Evolutionary conservation across 2,329 filamentous ascomycete genomes (phyloP), one percentile per base, ranked within the genome.

Genomic region (Dothideomycetes sp.): DNA sequence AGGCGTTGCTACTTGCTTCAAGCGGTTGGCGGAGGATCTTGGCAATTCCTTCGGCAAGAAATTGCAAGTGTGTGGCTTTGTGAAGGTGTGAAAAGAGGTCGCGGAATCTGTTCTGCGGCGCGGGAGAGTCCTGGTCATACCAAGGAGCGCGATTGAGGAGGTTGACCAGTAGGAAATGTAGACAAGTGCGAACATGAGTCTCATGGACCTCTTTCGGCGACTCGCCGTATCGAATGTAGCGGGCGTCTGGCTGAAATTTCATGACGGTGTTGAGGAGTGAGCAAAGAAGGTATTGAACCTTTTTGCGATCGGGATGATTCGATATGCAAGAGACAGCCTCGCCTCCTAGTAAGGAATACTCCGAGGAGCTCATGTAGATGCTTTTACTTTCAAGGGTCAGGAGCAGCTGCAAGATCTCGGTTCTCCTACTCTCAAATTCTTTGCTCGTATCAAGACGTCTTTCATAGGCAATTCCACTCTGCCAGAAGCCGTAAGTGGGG

Each of bases 391-490:
- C 78, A 46, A 98, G 63, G 0, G 87, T 87, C 48, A 98, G 69
- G 31, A 98, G 72, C 42, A 98, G 68, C 16, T 89, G 77, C 52
- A 96, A 62, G 19, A 95, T 81, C 62, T 98, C 91, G 48, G 83
- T 87, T 43, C 91, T 77, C 60, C 95, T 95, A 64, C 74, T 93
- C 64, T 98, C 91, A 43, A 85, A 81, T 52, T 96, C 88, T 59
- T 86, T 94, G 38, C 81, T 95, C 3, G 87, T 89, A 8, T 81
- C 81, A 50, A 93, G 79, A 4, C 87, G 77, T 12, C 83, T 84
- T 59, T 94, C 94, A 67, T 89, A 96, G 11, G 91, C 91, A 19
- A 98, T 89, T 35, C 91, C 91, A 55, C 85, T 96, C 64, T 95
- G 87, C 91, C 91, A 98, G 57, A 98, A 96, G 39, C 86, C 82